Base-by-base conservation (phyloP, 2,329 filamentous ascomycete genomes). In the Fusarium newnesense region DNA sequence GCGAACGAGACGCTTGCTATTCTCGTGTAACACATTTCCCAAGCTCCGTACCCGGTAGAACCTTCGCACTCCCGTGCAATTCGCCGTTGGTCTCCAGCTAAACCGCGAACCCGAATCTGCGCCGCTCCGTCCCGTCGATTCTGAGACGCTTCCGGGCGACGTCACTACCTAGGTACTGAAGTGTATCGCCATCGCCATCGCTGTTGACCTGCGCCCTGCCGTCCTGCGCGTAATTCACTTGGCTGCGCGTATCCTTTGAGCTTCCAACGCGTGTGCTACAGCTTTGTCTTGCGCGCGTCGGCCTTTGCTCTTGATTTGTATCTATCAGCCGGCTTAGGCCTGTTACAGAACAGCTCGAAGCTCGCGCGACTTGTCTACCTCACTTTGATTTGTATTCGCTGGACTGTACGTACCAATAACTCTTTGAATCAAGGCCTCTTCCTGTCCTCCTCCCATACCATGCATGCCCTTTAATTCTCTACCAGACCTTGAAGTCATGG, bases 1-100 rank as follows among this genome's bases (percentile, higher is more conserved):
- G 70, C 75, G 75, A 77, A 77, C 76, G 75, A 78, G 73, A 77
- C 68, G 74, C 70, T 76, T 71, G 72, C 59, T 56, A 64, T 65
- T 36, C 63, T 72, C 75, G 76, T 78, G 76, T 78, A 78, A 78
- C 76, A 61, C 60, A 60, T 63, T 59, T 47, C 65, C 61, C 63
- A 73, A 75, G 73, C 70, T 64, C 64, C 65, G 66, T 73, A 74
- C 67, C 70, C 49, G 70, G 66, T 71, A 63, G 64, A 71, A 63
- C 43, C 44, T 71, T 61, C 49, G 57, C 69, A 73, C 64, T 67
- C 70, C 63, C 60, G 71, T 57, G 59, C 61, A 61, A 57, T 40
- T 68, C 66, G 61, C 71, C 67, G 61, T 60, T 59, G 47, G 52
- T 59, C 53, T 62, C 59, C 36, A 69, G 60, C 64, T 64, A 56